Conservation (phyloP, 495 filamentous ascomycete species). For the Penicillium chermesinum region DNA sequence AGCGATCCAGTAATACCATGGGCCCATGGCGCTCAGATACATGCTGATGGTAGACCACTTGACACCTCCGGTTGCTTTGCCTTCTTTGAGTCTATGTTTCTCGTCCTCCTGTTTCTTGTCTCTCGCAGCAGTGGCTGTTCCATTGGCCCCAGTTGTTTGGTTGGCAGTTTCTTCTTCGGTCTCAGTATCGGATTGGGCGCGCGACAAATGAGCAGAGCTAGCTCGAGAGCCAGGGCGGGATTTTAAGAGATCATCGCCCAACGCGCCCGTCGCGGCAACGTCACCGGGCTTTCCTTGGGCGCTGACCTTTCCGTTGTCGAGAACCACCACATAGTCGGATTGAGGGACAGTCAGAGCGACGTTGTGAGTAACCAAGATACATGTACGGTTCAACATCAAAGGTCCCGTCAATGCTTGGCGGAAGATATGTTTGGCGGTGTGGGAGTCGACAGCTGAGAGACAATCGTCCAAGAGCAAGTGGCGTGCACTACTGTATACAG, state of each 20-base stretch:
- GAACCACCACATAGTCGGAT: slow-evolving; percentile 72
- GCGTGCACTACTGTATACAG: slow-evolving; percentile 85
- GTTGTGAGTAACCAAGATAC: slow-evolving; percentile 97
- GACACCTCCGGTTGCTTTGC: slow-evolving; percentile 76
- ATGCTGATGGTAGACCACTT: slow-evolving; percentile 78
- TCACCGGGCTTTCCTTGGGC: slow-evolving; percentile 71
- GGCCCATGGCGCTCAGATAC: slow-evolving; percentile 85
- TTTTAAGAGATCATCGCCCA: slow-evolving; percentile 78
- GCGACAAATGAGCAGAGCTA: slow-evolving; percentile 64
- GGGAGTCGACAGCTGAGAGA: slow-evolving; percentile 96
- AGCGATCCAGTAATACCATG: slow-evolving; percentile 87
- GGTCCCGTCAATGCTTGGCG: slow-evolving; percentile 85
- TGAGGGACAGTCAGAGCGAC: slow-evolving; percentile 74
- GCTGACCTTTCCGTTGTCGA: slow-evolving; percentile 79
- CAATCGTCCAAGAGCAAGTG: slow-evolving; percentile 94
- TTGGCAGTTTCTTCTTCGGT: slow-evolving; percentile 34
- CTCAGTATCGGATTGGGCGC: slow-evolving; percentile 58
- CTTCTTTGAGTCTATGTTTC: slow-evolving; percentile 57
- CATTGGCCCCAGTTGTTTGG: slow-evolving; percentile 27
- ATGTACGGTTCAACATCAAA: slow-evolving; percentile 82
- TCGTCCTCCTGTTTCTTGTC: slow-evolving; percentile 34
- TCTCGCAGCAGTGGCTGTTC: slow-evolving; percentile 19
- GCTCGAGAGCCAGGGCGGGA: slow-evolving; percentile 61
- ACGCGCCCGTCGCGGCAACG: slow-evolving; percentile 73
- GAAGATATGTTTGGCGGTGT: slow-evolving; percentile 98